Evolutionary conservation across 1,284 basidiomycete species (phyloP).

Genomic region (Marasmius fiardii): DNA sequence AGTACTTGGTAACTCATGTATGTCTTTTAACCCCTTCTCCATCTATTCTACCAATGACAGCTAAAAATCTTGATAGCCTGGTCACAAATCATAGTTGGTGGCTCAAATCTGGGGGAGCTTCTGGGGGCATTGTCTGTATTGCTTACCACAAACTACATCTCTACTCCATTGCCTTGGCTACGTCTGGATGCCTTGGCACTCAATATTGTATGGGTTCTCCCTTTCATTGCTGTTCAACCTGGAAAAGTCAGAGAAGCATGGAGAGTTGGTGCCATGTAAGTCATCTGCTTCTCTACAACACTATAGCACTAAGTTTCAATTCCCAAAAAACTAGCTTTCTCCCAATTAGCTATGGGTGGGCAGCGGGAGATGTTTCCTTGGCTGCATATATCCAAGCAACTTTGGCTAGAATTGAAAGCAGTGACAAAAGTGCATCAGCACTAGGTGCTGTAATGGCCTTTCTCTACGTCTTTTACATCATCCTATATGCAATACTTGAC

Average conservation of each 20-base stretch:
- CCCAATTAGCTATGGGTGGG: conserved; percentile 20
- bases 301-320: conserved; percentile 20
- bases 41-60: too few relatives aligned
- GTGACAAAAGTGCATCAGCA: conserved; percentile 24
- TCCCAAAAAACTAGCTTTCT: background rate
- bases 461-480: conserved; percentile 28
- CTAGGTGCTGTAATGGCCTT: conserved; percentile 31
- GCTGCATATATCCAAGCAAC: conserved; percentile 30
- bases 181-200: conserved; percentile 28
- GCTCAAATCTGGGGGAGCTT: conserved; percentile 31
- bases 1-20: conserved; percentile 19
- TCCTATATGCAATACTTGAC: conserved; percentile 26
- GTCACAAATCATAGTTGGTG: conserved; percentile 31
- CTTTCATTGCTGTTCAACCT: conserved; percentile 20
- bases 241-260: conserved; percentile 27
- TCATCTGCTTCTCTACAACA: conserved; percentile 23
- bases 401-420: conserved; percentile 23
- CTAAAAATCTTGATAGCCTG: conserved; percentile 20
- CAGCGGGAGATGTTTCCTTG: conserved; percentile 31
- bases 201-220: conserved; percentile 29
- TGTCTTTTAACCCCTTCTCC: background rate
- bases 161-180: conserved; percentile 29
- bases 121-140: conserved; percentile 26
- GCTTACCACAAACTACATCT: conserved; percentile 24
- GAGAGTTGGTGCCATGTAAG: conserved; percentile 22